Conservation (phyloP, 805 yeast species). For the Ogataea nonfermentans region DNA sequence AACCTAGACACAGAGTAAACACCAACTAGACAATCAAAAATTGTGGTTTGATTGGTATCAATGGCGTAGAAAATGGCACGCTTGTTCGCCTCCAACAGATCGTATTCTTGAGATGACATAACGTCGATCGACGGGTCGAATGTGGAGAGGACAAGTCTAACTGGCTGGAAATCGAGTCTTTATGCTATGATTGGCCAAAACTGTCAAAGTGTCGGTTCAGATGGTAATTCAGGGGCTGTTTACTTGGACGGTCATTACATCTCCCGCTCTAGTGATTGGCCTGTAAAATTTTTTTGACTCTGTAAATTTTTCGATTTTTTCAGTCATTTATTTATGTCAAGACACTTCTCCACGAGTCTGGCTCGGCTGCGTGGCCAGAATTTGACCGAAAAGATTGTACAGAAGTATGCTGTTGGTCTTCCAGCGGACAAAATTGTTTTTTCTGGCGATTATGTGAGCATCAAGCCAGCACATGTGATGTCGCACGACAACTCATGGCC, state of each 20-base stretch:
- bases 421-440: conserved; percentile 73
- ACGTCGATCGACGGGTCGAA: not conserved
- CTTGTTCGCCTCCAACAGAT: conserved; percentile 4
- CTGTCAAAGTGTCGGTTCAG: too few species aligned
- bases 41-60: conserved; percentile 8
- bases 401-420: conserved; percentile 84
- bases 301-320: conserved; percentile 5
- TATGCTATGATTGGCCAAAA: conserved; percentile 3
- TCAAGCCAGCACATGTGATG: conserved; percentile 96
- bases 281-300: conserved; percentile 2
- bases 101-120: conserved; percentile 6
- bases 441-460: conserved; percentile 93
- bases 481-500: conserved; percentile 99
- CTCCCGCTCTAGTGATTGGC: conserved; percentile 12
- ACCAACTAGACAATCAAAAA: conserved; percentile 13
- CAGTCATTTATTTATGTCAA: conserved; percentile 11
- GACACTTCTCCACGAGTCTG: conserved; percentile 21
- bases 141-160: not conserved
- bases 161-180: not conserved
- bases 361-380: conserved; percentile 62
- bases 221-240: too few species aligned
- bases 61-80: conserved; percentile 13
- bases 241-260: too few species aligned
- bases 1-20: conserved; percentile 7
- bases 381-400: conserved; percentile 93